Evolutionary conservation across 2,329 filamentous ascomycete genomes (phyloP), one percentile per base, ranked within the genome.

Genomic region (Elsinoe australis): DNA sequence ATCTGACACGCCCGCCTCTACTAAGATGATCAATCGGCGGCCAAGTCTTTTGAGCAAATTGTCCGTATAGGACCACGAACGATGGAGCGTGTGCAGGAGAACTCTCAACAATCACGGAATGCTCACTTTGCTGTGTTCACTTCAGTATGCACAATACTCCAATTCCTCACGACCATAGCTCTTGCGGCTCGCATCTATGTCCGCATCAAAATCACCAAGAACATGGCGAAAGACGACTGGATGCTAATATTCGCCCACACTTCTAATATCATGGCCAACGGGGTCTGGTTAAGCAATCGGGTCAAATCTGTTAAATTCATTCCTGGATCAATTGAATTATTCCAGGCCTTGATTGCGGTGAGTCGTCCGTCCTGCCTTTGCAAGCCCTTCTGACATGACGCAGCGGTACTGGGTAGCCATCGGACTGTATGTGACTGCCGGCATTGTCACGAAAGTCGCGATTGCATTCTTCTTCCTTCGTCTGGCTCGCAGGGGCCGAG

Each of bases 381-480:
- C n/a, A n/a, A 32, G n/a, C 12, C 19, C 34, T n/a, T 10, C 22
- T 31, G 9, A 42, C 38, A 8, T 7, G 7, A 12, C 7, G 7
- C 14, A 35, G 44, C 44, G 31, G 14, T 32, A 34, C n/a, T 32
- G 17, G 14, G 18, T 35, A 7, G 44, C 17, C 5, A 47, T 47
- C 5, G 18, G 26, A 34, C n/a, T 47, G 4, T 33, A 33, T 33
- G n/a, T 47, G 9, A 47, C 29, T 24, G 28, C 44, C 17, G 31
- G 44, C 31, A 33, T 33, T 15, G 12, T 32, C 15, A 32, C 15
- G 10, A 47, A 47, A 15, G 29, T 17, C 19, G 28, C 44, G 3
- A 47, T 47, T 14, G 44, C 44, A 9, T 34, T 19, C 10, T 47
- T 47, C 44, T 47, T 47, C 31, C 31, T 47, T 4, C 28, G 31